These are phyloP conservation scores for Talaromyces sp. DNA, from an alignment of 2,329 filamentous ascomycete genomes.

Conservation along the genomic window DNA sequence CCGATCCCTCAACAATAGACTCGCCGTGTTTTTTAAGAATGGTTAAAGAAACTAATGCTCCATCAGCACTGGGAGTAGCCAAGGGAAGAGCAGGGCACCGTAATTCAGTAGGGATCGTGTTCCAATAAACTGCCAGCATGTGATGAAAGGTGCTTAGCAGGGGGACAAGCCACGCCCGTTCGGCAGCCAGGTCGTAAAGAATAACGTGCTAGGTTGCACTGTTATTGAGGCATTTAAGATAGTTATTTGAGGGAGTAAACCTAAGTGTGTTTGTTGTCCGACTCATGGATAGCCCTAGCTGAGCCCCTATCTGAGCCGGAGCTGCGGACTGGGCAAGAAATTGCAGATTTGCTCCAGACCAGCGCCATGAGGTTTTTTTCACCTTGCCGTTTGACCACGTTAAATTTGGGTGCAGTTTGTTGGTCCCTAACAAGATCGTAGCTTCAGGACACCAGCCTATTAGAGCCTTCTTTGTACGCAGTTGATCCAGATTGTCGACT, in stretches of 20 bases:
- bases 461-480: background rate
- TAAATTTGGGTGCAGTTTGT: background rate
- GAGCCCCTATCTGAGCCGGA: background rate
- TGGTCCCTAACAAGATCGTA: background rate
- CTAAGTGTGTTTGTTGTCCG: background rate
- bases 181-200: background rate
- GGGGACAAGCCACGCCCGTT: background rate
- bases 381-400: background rate
- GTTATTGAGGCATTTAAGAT: background rate
- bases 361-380: background rate
- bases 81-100: background rate
- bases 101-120: background rate
- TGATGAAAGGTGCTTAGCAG: background rate
- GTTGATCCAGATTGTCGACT: background rate
- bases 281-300: background rate
- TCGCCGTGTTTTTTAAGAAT: background rate
- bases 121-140: background rate
- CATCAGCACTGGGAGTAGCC: background rate
- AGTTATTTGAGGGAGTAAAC: background rate
- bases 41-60: background rate
- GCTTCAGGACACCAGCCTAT: background rate
- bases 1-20: background rate
- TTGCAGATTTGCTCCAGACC: background rate
- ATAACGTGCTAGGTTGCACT: background rate
- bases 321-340: background rate